Evolutionary conservation across 2,329 filamentous ascomycete genomes (phyloP), one percentile per base, ranked within the genome.

Genomic region (Pyrenophora teres): DNA sequence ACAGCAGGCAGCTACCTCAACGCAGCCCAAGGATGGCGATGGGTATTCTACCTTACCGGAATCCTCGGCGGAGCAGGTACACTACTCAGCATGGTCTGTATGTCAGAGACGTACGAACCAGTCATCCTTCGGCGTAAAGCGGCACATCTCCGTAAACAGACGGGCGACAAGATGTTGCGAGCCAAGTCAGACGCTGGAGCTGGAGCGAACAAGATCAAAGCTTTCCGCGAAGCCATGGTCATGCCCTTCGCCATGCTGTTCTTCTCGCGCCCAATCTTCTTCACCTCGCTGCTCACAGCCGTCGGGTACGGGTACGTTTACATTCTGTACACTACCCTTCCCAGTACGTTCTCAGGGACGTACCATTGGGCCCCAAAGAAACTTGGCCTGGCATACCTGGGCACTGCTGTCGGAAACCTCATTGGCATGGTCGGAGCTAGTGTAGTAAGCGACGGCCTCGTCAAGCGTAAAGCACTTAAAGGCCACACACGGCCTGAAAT

Each of bases 211-310:
- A 63, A 76, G 5, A 44, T 68, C 0, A 62, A 62, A 10, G 18
- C 63, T 76, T 37, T 76, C 79, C 58, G 52, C 65, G 39, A 12
- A 10, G 15, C 70, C 60, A 23, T 69, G 19, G 71, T 81, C 50
- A 60, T 77, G 16, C 72, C 86, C 1, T 81, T 82, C 0, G 80
- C 79, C 3, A 81, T 80, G 59, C 76, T 85, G 46, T 73, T 82
- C 18, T 35, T 23, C 18, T 72, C 86, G 6, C 74, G 79, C 12
- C 81, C 80, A 19, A 77, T 84, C 0, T 78, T 82, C 43, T 75
- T 81, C 10, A 75, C 78, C 36, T 61, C 74, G 19, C 65, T 79
- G 73, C 3, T 79, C 74, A 62, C 71, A 71, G 57, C 74, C 73
- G 4, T 56, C 78, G 40, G 59, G 73, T 80, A 78, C 52, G 75